Evolutionary conservation across 306 rosid species (phyloP).

Genomic region (Dicorynia guianensis): DNA sequence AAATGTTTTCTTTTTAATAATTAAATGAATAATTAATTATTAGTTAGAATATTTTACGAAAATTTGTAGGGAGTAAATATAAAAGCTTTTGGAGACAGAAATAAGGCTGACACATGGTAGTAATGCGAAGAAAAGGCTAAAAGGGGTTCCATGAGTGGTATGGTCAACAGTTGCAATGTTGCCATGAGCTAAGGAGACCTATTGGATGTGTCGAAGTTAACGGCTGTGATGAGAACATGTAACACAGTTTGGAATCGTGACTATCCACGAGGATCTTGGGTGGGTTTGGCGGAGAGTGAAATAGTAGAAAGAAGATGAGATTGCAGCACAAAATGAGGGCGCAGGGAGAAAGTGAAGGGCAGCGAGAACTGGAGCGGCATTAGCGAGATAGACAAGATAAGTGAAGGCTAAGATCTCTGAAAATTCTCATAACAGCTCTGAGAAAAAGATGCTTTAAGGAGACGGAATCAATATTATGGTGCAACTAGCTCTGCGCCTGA

Average conservation of each 20-base stretch:
- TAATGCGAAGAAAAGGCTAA: conserved; percentile 53
- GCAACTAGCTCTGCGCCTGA: background rate
- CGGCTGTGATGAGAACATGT: conserved; percentile 49
- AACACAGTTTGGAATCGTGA: conserved; percentile 52
- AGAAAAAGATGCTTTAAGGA: conserved; percentile 12
- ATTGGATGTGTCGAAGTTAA: conserved; percentile 44
- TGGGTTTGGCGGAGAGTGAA: conserved; percentile 86
- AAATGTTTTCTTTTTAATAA: no score
- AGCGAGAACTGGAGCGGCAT: conserved; percentile 10
- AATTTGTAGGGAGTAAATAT: conserved; percentile 60
- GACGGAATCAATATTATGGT: background rate
- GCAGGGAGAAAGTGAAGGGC: conserved; percentile 35
- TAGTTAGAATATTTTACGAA: conserved; percentile 40
- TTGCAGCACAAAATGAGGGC: conserved; percentile 65
- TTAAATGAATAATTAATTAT: background rate
- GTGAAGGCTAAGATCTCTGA: conserved; percentile 57
- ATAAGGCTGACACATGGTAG: conserved; percentile 68
- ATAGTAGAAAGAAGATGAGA: conserved; percentile 72
- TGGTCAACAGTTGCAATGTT: conserved; percentile 48
- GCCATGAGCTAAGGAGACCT: conserved; percentile 55
- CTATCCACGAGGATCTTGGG: conserved; percentile 65
- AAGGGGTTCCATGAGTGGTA: conserved; percentile 21
- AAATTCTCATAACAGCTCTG: conserved; percentile 7
- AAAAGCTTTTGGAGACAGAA: conserved; percentile 56
- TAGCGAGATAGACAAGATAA: conserved; percentile 39